Percentiles rank a stretch among this genome's conserved stretches.
Conservation (phyloP, 192 early-diverging fungal genomes). For the Rhizoclosmatium globosum region DNA sequence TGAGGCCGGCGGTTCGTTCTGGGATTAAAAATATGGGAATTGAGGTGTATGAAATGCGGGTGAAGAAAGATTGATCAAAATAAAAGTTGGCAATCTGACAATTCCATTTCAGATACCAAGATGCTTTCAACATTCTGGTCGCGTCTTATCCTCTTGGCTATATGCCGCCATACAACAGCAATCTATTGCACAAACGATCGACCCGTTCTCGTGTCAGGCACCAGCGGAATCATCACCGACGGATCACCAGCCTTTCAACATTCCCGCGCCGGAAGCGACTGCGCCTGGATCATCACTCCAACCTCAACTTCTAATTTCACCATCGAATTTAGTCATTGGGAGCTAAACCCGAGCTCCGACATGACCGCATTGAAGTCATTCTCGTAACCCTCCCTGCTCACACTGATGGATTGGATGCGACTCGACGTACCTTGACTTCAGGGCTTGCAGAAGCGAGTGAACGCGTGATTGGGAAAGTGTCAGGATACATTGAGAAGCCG, state of each 20-base stretch:
- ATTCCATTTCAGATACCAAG: too few species aligned
- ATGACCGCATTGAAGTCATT: neutral
- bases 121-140: too few species aligned
- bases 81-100: too few species aligned
- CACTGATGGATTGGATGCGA: neutral
- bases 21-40: neutral
- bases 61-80: too few species aligned
- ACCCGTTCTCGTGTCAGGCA: neutral
- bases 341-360: slow-evolving; percentile 10
- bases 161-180: neutral
- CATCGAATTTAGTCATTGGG: slow-evolving; percentile 25
- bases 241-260: slow-evolving; percentile 24
- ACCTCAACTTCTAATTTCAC: slow-evolving; percentile 1
- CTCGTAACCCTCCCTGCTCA: neutral
- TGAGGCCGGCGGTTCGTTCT: neutral
- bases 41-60: neutral
- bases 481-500: slow-evolving; percentile 12
- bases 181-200: slow-evolving; percentile 10
- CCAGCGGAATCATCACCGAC: slow-evolving; percentile 3
- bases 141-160: too few species aligned
- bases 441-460: neutral
- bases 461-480: neutral
- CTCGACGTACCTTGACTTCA: neutral
- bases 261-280: slow-evolving; percentile 27
- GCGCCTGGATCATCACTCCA: slow-evolving; percentile 19